Conservation (phyloP, 2,329 filamentous ascomycete species). For the Cladosporium colombiae region DNA sequence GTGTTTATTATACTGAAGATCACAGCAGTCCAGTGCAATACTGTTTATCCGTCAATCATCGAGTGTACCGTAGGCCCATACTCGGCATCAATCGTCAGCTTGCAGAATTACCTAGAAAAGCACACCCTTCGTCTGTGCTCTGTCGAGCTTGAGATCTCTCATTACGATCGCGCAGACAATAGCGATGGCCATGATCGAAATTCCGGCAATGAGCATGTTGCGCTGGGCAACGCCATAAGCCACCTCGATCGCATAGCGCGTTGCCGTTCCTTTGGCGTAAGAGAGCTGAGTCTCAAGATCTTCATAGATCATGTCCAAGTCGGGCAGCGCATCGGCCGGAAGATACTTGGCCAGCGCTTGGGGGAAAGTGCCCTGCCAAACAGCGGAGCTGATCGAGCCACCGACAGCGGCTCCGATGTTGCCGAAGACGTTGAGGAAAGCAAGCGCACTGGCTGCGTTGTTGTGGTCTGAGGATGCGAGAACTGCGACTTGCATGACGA, state of each 20-base stretch:
- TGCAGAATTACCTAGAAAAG: constrained; percentile 8
- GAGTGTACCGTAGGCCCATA: neutral
- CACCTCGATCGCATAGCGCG: constrained; percentile 46
- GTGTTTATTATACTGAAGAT: neutral
- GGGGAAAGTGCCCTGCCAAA: constrained; percentile 32
- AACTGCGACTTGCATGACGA: constrained; percentile 61
- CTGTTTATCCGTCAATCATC: neutral
- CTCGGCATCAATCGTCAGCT: neutral
- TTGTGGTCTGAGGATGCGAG: constrained; percentile 51
- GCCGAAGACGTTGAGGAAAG: constrained; percentile 27
- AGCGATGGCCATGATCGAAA: constrained; percentile 22
- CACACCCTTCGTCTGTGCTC: constrained; percentile 22
- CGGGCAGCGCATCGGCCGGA: constrained; percentile 17
- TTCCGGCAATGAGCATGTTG: constrained; percentile 41
- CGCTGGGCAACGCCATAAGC: constrained; percentile 40
- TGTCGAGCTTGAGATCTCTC: constrained; percentile 28
- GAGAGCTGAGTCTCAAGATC: constrained; percentile 55
- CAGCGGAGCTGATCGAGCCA: constrained; percentile 35
- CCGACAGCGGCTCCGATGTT: constrained; percentile 56
- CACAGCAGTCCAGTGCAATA: neutral
- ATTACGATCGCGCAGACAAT: constrained; percentile 24
- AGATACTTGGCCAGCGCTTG: constrained; percentile 24
- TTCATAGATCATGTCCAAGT: constrained; percentile 48
- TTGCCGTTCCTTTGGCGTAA: constrained; percentile 53
- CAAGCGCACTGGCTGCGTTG: constrained; percentile 29